These are phyloP conservation scores for Skeletonema tropicum DNA, from an alignment of 108 stramenopile genomes.

Conservation along the genomic window DNA sequence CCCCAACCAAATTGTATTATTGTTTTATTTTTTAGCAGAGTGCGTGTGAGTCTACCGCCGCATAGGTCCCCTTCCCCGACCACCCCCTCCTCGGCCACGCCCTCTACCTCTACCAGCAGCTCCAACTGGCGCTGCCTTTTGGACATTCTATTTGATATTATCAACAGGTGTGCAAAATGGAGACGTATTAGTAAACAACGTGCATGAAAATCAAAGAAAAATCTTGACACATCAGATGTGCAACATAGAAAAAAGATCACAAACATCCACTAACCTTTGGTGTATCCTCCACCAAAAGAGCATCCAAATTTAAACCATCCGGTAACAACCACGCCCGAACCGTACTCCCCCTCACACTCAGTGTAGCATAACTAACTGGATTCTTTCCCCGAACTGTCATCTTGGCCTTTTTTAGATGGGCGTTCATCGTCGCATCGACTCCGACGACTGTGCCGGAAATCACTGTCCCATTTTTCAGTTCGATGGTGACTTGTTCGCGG, in stretches of 20 bases:
- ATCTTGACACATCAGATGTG: too few relatives aligned
- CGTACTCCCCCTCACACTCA: constrained; percentile 93
- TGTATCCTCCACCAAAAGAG: constrained; percentile 95
- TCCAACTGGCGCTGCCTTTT: constrained; percentile 56
- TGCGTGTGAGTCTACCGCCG: constrained; percentile 1
- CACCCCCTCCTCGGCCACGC: constrained; percentile 70
- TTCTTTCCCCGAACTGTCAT: constrained; percentile 93
- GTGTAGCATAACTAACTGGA: constrained; percentile 89
- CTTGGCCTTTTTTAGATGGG: constrained; percentile 96
- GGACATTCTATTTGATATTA: constrained; percentile 21
- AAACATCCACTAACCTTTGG: constrained; percentile 67
- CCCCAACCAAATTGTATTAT: not conserved
- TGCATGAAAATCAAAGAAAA: too few relatives aligned
- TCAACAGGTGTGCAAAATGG: not conserved
- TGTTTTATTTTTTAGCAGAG: constrained; percentile 6
- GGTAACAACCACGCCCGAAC: constrained; percentile 95
- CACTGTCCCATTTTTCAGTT: constrained; percentile 99
- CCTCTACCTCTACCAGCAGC: constrained; percentile 50
- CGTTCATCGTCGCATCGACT: constrained; percentile 99
- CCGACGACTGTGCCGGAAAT: constrained; percentile 95
- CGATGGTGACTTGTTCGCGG: constrained; percentile 97
- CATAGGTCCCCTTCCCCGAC: constrained; percentile 16
- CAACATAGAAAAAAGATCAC: too few relatives aligned
- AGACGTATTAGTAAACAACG: too few relatives aligned
- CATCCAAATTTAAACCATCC: constrained; percentile 97